Base-by-base conservation (phyloP, 352 stramenopile species). In the Pythium periplocum region DNA sequence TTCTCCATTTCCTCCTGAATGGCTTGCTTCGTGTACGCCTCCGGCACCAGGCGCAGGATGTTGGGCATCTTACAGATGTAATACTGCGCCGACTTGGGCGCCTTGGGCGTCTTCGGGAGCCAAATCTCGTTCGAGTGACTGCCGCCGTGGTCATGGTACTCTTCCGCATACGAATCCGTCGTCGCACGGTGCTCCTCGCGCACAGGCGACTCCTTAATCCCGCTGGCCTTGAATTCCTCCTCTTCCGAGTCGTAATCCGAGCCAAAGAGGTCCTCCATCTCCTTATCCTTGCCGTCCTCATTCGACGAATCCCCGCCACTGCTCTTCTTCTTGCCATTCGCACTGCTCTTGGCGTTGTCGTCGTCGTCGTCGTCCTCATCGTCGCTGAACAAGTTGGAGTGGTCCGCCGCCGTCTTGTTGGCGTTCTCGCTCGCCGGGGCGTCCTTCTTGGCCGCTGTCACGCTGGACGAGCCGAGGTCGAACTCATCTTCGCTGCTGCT, bases 231-330 rank as follows among this genome's bases (percentile, higher is more conserved):
- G 69, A 94, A 92, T 53, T 94, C 83, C 48, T 94, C 83, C 57
- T 93, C 83, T 49, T 90, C 83, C 53, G 83, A 94, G 64, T 94
- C 83, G 61, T 94, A 94, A 57, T 94, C 83, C 39, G 83, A 94
- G 48, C 83, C 83, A 53, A 94, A 94, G 26, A 94, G 71, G n/a
- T 94, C 83, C 51, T 88, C 77, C 81, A 94, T 94, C 64, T 93
- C 83, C 44, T 87, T 83, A 50, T 87, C 58, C 3, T 60, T 51
- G 40, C 55, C 67, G 4, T 69, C 68, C n/a, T 80, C 64, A 6
- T 59, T 60, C 51, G 48, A 52, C 17, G 55, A 26, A 26, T 26
- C 17, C 17, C 39, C 48, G 12, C 6, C 31, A 10, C 40, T 49
- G 38, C 48, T 46, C 17, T 45, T 50, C 4, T n/a, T 5, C 3